Conservation (phyloP, 305 asterid genomes). For the Plantago rigida region DNA sequence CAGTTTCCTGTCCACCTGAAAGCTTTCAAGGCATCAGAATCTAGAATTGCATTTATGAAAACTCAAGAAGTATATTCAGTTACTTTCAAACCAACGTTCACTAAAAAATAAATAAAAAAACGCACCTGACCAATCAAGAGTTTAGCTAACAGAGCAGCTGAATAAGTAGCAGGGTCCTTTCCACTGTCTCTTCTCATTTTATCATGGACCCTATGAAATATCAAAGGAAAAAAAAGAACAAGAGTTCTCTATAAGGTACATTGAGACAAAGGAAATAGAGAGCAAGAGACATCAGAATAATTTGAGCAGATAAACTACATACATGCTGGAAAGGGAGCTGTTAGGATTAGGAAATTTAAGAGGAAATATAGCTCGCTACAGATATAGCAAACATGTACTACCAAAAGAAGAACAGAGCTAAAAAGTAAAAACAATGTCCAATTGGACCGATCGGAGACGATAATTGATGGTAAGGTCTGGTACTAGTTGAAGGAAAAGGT, state of each 20-base stretch:
- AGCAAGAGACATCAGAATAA: slow-evolving; percentile 11
- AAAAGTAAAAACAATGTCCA: slow-evolving; percentile 14
- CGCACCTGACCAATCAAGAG: slow-evolving; percentile 65
- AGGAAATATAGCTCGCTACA: neutral
- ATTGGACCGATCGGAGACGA: slow-evolving; percentile 9
- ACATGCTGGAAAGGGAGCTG: neutral
- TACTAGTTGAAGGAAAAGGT: slow-evolving; percentile 5
- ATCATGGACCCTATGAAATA: slow-evolving; percentile 58
- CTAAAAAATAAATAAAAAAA: slow-evolving; percentile 15
- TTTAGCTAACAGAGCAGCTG: slow-evolving; percentile 57
- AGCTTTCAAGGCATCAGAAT: slow-evolving; percentile 27
- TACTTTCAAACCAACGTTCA: slow-evolving; percentile 6
- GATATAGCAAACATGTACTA: neutral
- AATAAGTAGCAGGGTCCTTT: slow-evolving; percentile 59
- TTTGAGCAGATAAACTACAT: slow-evolving; percentile 5
- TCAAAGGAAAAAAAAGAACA: slow-evolving; percentile 28
- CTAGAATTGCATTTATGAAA: slow-evolving; percentile 23
- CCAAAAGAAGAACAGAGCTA: neutral
- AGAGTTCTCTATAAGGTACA: slow-evolving; percentile 4
- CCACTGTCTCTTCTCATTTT: slow-evolving; percentile 69
- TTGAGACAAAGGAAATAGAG: slow-evolving; percentile 3
- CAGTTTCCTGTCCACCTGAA: slow-evolving; percentile 79
- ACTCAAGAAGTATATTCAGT: slow-evolving; percentile 3
- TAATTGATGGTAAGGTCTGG: slow-evolving; percentile 1
- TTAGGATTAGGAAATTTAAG: neutral